Evolutionary conservation across 257 asterid species (phyloP).

Genomic region (Ophiorrhiza pumila): DNA sequence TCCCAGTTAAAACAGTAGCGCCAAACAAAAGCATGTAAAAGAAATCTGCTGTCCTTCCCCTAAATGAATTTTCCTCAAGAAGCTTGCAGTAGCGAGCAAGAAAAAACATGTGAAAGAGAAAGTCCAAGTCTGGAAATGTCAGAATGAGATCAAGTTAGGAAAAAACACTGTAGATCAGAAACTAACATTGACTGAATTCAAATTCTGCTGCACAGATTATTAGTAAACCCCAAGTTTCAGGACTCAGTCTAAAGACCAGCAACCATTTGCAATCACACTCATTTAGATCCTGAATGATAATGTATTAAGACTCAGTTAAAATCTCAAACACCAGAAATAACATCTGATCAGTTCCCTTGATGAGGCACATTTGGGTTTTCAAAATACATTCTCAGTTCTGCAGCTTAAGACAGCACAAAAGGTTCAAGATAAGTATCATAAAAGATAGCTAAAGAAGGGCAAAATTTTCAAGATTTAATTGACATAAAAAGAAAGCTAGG

Average conservation of each 20-base stretch:
- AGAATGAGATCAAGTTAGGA: slow-evolving; percentile 12
- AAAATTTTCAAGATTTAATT: not conserved
- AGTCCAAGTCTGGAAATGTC: slow-evolving; percentile 77
- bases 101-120: slow-evolving; percentile 99
- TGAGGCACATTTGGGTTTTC: not conserved
- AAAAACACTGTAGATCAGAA: not conserved
- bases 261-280: not conserved
- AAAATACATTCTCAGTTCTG: not conserved
- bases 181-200: not conserved
- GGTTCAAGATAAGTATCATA: not conserved
- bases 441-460: not conserved
- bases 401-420: not conserved
- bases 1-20: slow-evolving; percentile 85
- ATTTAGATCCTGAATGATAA: not conserved
- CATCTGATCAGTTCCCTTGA: not conserved
- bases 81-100: slow-evolving; percentile 99
- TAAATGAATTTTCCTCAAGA: slow-evolving; percentile 92
- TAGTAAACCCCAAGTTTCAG: not conserved
- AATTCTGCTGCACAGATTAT: too few species aligned
- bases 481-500: not conserved
- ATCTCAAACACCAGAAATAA: not conserved
- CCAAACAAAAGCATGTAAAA: slow-evolving; percentile 96
- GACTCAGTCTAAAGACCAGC: not conserved
- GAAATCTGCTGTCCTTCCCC: slow-evolving; percentile 98
- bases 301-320: not conserved